Conservation (phyloP, 176 grass and related monocot species). For the Oryza nivara region DNA sequence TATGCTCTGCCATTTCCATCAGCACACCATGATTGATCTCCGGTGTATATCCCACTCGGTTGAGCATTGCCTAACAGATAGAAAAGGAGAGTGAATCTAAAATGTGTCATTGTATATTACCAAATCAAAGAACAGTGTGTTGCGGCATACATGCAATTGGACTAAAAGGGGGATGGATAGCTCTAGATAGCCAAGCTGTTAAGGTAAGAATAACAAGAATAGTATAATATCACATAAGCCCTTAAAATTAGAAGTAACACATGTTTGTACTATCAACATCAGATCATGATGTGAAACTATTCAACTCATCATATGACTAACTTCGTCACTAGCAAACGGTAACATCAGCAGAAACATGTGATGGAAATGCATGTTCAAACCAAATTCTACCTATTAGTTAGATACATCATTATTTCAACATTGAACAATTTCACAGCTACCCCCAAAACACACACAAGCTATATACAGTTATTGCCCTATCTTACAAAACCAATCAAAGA, state of each 20-base stretch:
- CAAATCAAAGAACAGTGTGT: conserved; percentile 24
- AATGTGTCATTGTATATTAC: conserved; percentile 11
- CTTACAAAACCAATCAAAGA: neutral
- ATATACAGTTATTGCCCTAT: neutral
- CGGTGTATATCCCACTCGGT: conserved; percentile 89
- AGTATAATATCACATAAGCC: neutral
- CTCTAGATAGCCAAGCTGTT: neutral
- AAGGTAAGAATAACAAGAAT: neutral
- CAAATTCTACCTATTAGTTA: neutral
- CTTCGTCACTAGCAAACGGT: conserved; percentile 10
- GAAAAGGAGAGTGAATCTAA: conserved; percentile 40
- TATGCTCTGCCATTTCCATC: conserved; percentile 99
- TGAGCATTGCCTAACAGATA: conserved; percentile 77
- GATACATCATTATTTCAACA: neutral
- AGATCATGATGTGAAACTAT: neutral
- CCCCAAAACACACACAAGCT: no score
- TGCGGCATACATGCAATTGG: neutral
- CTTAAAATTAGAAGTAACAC: conserved; percentile 3
- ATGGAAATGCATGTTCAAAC: neutral
- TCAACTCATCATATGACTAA: conserved; percentile 7
- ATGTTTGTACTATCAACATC: conserved; percentile 2
- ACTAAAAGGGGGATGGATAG: neutral
- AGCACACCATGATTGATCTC: conserved; percentile 98
- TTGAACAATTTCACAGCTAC: conserved; percentile 8
- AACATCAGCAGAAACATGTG: neutral